Evolutionary conservation across 345 rosid species (phyloP).

Genomic region (Rhizophora mangle): DNA sequence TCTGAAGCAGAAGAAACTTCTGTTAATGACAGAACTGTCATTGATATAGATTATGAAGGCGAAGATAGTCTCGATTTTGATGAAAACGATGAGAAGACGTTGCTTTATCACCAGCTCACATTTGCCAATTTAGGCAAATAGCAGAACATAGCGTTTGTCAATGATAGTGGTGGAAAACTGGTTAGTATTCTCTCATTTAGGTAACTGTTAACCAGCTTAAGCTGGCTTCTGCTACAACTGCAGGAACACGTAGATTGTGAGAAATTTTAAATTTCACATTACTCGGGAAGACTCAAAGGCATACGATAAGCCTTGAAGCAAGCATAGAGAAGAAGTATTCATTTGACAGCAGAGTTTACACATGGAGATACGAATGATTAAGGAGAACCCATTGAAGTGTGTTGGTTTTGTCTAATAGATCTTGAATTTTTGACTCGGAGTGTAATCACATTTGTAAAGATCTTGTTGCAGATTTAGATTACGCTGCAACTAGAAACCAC

Average conservation of each 20-base stretch:
- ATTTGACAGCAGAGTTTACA: too few relatives aligned
- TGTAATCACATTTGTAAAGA: too few relatives aligned
- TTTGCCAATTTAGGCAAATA: constrained; percentile 33
- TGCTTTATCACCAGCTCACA: constrained; percentile 38
- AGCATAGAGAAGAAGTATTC: too few relatives aligned
- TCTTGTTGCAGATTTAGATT: too few relatives aligned
- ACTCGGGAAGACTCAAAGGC: too few relatives aligned
- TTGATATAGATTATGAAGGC: constrained; percentile 23
- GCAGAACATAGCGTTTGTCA: background rate
- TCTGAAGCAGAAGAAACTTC: constrained; percentile 15
- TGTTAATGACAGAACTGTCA: constrained; percentile 16
- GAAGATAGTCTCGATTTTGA: constrained; percentile 27
- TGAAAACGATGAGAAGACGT: constrained; percentile 33
- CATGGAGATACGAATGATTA: too few relatives aligned
- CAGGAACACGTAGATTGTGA: background rate
- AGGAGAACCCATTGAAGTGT: too few relatives aligned
- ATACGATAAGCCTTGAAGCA: too few relatives aligned
- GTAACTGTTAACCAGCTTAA: background rate
- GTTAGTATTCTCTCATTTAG: background rate
- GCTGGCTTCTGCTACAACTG: background rate
- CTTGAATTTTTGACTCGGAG: too few relatives aligned
- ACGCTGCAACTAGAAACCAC: too few relatives aligned
- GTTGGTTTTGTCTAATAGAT: too few relatives aligned
- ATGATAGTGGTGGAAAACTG: background rate
- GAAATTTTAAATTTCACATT: background rate